Evolutionary conservation across 331 rosid genomes (phyloP), one percentile per base, ranked within the genome.

Genomic region (Quercus lobata): DNA sequence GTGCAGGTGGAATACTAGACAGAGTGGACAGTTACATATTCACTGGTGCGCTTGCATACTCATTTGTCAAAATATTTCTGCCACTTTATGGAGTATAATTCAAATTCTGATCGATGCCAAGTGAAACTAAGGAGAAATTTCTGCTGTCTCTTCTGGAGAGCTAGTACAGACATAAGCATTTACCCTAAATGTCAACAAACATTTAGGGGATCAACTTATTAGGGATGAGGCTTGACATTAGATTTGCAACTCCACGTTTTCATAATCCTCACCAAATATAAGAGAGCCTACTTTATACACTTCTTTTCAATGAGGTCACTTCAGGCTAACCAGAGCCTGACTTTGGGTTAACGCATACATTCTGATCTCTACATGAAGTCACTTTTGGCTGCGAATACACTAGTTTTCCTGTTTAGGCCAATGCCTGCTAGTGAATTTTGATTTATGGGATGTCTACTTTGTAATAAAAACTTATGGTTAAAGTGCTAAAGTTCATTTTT

Each of bases 11-110:
- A 73, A 25, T 91, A 74, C 88, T 93, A 37, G 98, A 93, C 85
- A 86, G 97, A 82, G 92, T 81, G 56, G 97, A 93, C 85, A 93
- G 98, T 83, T 93, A 89, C 83, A 73, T 93, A 15, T 93, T 93
- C 86, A 91, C 97, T 2, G 98, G 98, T 16, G 98, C 98, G 25
- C 93, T 93, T 12, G 97, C 95, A 2, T 89, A 88, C 89, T 90
- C 93, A 27, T 93, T 90, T 53, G 78, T 93, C 84, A 87, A 89
- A 85, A 87, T 89, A 46, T 81, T 90, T 78, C 79, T 91, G 76
- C 95, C 97, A 3, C 84, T 85, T 0, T 90, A 86, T 66, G 97
- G 97, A 76, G 92, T 93, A 82, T 91, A 90, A 93, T 74, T 79
- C 60, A 54, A 83, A 54, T 22, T n/a, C 15, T 46, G 41, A 44